phyloP scores from a whole-genome alignment of 2,329 filamentous ascomycete genomes.

The Pyrenochaeta sp. region DNA sequence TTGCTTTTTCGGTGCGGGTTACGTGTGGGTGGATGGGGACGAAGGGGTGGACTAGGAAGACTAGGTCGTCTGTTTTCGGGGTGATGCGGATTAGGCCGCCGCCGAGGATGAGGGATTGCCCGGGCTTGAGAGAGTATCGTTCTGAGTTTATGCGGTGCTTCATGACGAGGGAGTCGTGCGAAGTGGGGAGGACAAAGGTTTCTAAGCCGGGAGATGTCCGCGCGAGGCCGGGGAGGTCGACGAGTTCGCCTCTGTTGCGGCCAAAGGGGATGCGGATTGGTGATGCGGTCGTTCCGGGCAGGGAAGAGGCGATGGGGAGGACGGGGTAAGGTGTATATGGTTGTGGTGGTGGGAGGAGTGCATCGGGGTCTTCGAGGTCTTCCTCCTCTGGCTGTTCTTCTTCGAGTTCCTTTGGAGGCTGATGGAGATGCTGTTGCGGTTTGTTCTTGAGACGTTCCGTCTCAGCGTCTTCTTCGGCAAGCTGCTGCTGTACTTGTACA shows the following conservation, averaged over 20 bases:
- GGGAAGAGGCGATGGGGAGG: constrained; percentile 85
- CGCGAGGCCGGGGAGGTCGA: constrained; percentile 88
- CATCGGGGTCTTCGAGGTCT: constrained; percentile 42
- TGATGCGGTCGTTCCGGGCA: constrained; percentile 93
- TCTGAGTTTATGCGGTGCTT: constrained; percentile 75
- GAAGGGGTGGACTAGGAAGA: constrained; percentile 86
- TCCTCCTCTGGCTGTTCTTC: constrained; percentile 31
- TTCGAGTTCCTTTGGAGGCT: constrained; percentile 28
- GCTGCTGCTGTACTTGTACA: constrained; percentile 33
- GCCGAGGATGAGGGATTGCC: constrained; percentile 79
- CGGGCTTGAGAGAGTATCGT: constrained; percentile 75
- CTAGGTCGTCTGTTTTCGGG: constrained; percentile 68
- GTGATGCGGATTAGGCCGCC: constrained; percentile 90
- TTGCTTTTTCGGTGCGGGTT: constrained; percentile 81
- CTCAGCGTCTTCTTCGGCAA: constrained; percentile 45
- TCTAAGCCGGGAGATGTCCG: constrained; percentile 72
- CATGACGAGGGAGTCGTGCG: constrained; percentile 79
- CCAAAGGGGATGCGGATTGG: constrained; percentile 94
- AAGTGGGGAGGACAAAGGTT: constrained; percentile 71
- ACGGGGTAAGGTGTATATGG: constrained; percentile 77
- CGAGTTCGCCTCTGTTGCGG: constrained; percentile 83
- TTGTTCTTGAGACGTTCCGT: constrained; percentile 29
- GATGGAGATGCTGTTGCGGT: constrained; percentile 26
- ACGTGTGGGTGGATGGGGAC: constrained; percentile 79
- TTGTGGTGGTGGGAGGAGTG: constrained; percentile 78